Evolutionary conservation across 2,329 filamentous ascomycete species (phyloP).

Genomic region (Alternaria dauci): DNA sequence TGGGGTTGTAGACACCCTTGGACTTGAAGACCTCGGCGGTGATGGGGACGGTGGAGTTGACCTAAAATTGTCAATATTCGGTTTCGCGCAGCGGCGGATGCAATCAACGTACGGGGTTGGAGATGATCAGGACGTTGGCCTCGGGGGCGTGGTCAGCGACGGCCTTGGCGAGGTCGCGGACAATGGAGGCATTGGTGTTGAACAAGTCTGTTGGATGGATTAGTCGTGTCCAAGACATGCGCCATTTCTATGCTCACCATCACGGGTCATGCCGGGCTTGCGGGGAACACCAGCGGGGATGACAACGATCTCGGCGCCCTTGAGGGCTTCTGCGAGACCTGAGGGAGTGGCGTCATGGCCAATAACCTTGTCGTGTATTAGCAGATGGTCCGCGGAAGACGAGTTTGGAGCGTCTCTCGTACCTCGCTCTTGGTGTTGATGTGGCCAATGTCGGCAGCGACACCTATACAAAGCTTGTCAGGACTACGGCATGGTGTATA

Average conservation of each 20-base stretch:
- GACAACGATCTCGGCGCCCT: conserved; percentile 90
- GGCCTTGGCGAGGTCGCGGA: conserved; percentile 97
- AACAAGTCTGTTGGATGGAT: conserved; percentile 76
- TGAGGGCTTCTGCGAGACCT: conserved; percentile 80
- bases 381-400: conserved; percentile 16
- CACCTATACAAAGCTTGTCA: conserved; percentile 67
- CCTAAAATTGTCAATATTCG: conserved; percentile 52
- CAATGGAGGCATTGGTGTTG: conserved; percentile 99
- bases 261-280: conserved; percentile 99
- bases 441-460: conserved; percentile 97
- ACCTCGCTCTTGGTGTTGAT: conserved; percentile 96
- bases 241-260: conserved; percentile 63
- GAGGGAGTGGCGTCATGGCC: conserved; percentile 82
- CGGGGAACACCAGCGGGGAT: conserved; percentile 98
- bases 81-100: not conserved
- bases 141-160: conserved; percentile 86
- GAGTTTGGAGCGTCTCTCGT: conserved; percentile 33
- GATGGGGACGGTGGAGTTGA: conserved; percentile 99
- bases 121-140: conserved; percentile 96
- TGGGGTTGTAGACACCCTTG: conserved; percentile 96
- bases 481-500: conserved; percentile 6
- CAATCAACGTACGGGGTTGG: conserved; percentile 77
- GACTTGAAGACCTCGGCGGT: conserved; percentile 96
- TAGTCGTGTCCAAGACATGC: conserved; percentile 14
- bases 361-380: conserved; percentile 67